These are phyloP conservation scores for Rhododendron simsii DNA, from an alignment of 148 eudicot species.

Conservation along the genomic window DNA sequence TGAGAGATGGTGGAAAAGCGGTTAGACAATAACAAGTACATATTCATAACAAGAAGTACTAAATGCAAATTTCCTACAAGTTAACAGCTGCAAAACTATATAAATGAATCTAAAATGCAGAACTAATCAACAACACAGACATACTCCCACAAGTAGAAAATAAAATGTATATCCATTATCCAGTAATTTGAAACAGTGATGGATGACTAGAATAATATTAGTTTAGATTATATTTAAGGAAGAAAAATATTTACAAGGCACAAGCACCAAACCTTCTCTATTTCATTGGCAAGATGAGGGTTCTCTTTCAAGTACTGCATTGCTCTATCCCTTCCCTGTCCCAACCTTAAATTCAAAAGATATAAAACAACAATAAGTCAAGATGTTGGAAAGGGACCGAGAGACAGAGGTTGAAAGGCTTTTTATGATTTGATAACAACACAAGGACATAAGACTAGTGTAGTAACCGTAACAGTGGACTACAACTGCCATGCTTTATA, in stretches of 20 bases:
- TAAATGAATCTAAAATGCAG: background rate
- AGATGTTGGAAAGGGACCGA: background rate
- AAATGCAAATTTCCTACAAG: background rate
- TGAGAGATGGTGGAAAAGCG: no score
- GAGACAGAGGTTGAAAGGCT: background rate
- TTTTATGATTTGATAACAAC: background rate
- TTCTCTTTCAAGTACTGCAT: slow-evolving; percentile 82
- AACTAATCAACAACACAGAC: background rate
- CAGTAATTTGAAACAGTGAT: background rate
- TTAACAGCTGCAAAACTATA: background rate
- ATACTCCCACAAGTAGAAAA: background rate
- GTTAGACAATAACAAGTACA: background rate
- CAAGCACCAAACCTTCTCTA: slow-evolving; percentile 67
- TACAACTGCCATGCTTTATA: background rate
- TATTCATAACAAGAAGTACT: background rate
- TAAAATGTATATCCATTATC: slow-evolving; percentile 4
- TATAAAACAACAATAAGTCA: background rate
- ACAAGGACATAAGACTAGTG: background rate
- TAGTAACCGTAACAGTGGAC: background rate
- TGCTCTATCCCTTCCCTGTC: slow-evolving; percentile 92
- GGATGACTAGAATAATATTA: background rate
- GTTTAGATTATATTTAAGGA: background rate
- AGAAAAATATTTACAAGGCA: background rate
- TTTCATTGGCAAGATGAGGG: slow-evolving; percentile 64
- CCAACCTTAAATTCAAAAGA: slow-evolving; percentile 51